Evolutionary conservation across 495 filamentous ascomycete genomes (phyloP).

Genomic region (Aspergillus heteromorphus): DNA sequence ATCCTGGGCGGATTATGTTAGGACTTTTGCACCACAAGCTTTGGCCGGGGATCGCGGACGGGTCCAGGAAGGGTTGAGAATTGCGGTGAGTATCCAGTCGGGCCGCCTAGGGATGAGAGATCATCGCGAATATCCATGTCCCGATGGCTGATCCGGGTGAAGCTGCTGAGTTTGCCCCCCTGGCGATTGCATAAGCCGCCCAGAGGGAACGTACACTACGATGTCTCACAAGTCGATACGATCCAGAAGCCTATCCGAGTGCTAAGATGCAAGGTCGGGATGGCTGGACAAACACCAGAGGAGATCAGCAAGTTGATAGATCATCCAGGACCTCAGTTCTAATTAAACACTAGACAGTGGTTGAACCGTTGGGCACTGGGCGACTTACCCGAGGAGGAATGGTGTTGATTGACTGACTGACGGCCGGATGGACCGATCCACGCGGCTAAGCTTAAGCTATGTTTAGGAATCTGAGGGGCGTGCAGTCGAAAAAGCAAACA

Average conservation of each 20-base stretch:
- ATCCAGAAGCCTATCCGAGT: not conserved
- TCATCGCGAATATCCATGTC: not conserved
- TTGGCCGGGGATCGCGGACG: not conserved
- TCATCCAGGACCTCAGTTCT: not conserved
- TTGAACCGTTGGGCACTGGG: slow-evolving; percentile 4
- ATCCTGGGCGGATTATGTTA: not conserved
- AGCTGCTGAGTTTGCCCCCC: not conserved
- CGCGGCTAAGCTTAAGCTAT: slow-evolving; percentile 28
- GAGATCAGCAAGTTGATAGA: not conserved
- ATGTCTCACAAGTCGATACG: slow-evolving; percentile 4
- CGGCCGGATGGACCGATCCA: slow-evolving; percentile 5
- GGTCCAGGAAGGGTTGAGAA: not conserved
- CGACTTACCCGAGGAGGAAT: slow-evolving; percentile 11
- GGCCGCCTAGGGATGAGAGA: slow-evolving; percentile 2
- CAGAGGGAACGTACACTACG: not conserved
- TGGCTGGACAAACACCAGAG: slow-evolving; percentile 16
- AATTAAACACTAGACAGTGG: not conserved
- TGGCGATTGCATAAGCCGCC: not conserved
- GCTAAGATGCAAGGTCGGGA: slow-evolving; percentile 14
- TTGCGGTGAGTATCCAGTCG: slow-evolving; percentile 9
- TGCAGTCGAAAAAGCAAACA: slow-evolving; percentile 26
- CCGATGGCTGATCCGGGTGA: not conserved
- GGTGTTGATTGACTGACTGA: not conserved
- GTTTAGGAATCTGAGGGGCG: slow-evolving; percentile 17
- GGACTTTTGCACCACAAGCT: slow-evolving; percentile 7